Evolutionary conservation across 2,329 filamentous ascomycete genomes (phyloP).

Genomic region (Aspergillaceae sp.): DNA sequence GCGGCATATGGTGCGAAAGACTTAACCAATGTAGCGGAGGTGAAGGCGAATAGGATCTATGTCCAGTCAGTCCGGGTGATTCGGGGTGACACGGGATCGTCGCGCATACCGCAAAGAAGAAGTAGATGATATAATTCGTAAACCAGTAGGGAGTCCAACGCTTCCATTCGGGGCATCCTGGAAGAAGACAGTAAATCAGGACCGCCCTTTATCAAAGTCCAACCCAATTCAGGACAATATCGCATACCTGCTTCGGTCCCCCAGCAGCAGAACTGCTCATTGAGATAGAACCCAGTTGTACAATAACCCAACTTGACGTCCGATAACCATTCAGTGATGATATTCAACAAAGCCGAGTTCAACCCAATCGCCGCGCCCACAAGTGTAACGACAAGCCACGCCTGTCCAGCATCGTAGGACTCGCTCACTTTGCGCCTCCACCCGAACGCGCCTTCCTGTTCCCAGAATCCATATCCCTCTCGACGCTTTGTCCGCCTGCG

Average conservation of each 20-base stretch:
- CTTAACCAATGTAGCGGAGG: conserved; percentile 76
- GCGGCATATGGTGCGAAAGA: conserved; percentile 92
- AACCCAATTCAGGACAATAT: conserved; percentile 3
- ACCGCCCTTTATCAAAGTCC: too few species aligned
- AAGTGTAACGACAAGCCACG: conserved; percentile 93
- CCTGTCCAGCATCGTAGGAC: conserved; percentile 91
- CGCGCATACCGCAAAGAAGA: conserved; percentile 63
- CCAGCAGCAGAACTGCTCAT: conserved; percentile 97
- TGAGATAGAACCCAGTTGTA: conserved; percentile 90
- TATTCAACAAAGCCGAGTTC: conserved; percentile 88
- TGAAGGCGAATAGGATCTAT: conserved; percentile 69
- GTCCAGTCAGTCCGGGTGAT: conserved; percentile 1
- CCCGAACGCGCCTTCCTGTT: conserved; percentile 57
- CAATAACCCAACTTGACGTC: conserved; percentile 97
- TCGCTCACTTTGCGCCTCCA: conserved; percentile 77
- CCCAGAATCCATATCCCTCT: conserved; percentile 63
- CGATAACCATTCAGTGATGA: conserved; percentile 91
- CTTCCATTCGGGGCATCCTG: conserved; percentile 81
- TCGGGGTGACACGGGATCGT: not conserved
- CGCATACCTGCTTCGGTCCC: conserved; percentile 69
- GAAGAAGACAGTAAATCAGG: not conserved
- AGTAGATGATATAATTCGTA: conserved; percentile 81
- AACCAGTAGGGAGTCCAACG: conserved; percentile 71
- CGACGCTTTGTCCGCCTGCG: conserved; percentile 68
- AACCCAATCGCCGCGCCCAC: conserved; percentile 86